A percentile compares a stretch with the other conserved stretches of the same genome.
Evolutionary conservation across 2,329 filamentous ascomycete genomes (phyloP).

Genomic region (Clarireedia paspali): DNA sequence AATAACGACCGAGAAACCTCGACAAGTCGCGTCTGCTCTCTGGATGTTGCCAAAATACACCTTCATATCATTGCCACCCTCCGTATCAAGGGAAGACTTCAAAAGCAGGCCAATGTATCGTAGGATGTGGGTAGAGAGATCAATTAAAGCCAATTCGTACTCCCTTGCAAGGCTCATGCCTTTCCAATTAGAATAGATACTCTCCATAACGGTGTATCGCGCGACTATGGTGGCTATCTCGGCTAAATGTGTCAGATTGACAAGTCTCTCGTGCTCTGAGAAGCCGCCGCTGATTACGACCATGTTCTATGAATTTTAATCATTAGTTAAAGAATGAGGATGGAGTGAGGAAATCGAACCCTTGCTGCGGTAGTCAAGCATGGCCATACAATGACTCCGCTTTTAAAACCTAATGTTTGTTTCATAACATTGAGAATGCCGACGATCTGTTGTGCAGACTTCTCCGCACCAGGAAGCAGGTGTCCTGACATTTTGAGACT

Average conservation of each 20-base stretch:
- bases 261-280: neutral
- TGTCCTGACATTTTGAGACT: neutral
- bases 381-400: constrained; percentile 6
- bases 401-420: constrained; percentile 4
- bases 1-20: neutral
- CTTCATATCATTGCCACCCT: neutral
- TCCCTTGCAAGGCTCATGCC: constrained; percentile 6
- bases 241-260: neutral
- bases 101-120: neutral
- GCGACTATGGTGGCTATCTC: constrained; percentile 10
- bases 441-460: neutral
- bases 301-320: neutral
- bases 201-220: constrained; percentile 15
- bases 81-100: too few species aligned
- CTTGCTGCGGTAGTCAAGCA: neutral
- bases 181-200: constrained; percentile 12
- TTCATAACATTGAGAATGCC: constrained; percentile 6
- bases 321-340: neutral
- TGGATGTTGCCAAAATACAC: neutral
- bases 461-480: neutral
- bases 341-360: neutral
- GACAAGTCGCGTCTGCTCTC: neutral
- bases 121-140: constrained; percentile 7
- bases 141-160: constrained; percentile 7
- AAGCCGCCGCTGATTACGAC: neutral